These are phyloP conservation scores for Kokia cookei DNA, from an alignment of 441 rosid genomes.

Conservation along the genomic window DNA sequence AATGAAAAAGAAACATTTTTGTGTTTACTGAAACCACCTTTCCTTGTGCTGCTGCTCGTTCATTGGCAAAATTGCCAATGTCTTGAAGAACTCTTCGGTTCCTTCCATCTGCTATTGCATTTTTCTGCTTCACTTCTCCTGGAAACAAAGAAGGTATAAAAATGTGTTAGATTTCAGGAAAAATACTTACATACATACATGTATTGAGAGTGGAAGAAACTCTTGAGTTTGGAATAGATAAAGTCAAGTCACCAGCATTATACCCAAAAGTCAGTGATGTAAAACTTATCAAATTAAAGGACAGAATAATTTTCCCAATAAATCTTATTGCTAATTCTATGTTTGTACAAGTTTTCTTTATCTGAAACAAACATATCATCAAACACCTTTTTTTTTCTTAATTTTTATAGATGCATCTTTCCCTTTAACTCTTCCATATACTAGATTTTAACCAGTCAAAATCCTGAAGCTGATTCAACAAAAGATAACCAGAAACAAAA, in stretches of 20 bases:
- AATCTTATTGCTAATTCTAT: not conserved
- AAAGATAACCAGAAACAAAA: not conserved
- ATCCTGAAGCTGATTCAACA: not conserved
- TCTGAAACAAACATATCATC: not conserved
- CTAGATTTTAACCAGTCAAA: not conserved
- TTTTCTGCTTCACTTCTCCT: conserved; percentile 47
- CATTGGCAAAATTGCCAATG: conserved; percentile 42
- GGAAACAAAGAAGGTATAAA: not conserved
- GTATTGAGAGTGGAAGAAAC: too few species aligned
- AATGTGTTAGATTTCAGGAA: not conserved
- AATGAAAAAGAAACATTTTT: too few species aligned
- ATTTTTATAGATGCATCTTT: not conserved
- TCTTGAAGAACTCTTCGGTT: conserved; percentile 49
- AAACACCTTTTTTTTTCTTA: not conserved
- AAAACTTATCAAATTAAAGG: not conserved
- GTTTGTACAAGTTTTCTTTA: not conserved
- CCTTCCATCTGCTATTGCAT: conserved; percentile 28
- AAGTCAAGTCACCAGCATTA: not conserved
- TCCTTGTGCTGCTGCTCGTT: conserved; percentile 19
- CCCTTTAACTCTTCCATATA: not conserved
- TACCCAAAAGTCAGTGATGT: not conserved
- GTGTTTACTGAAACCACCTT: too few species aligned
- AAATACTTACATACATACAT: not conserved
- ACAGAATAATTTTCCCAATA: not conserved
- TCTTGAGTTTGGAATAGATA: too few species aligned